Conservation (phyloP, 73 alveolate genomes). For the Paramecium sonneborni region DNA sequence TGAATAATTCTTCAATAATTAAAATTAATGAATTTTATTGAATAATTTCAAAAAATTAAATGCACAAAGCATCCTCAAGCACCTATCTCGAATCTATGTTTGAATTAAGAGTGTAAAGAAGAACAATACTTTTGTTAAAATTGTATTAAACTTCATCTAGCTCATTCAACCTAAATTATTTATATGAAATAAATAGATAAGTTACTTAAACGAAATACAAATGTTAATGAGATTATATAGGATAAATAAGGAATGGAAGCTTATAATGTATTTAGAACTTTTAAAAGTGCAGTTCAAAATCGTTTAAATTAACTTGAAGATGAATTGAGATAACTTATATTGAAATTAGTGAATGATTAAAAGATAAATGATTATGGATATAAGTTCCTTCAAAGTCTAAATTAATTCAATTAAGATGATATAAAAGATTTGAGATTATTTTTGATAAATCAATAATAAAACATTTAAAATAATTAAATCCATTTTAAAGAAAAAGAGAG, state of each 20-base stretch:
- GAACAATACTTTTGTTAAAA: not conserved
- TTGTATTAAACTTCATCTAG: slow-evolving; percentile 3
- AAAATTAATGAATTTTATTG: slow-evolving; percentile 15
- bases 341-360: not conserved
- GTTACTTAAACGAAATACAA: not conserved
- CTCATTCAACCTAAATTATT: not conserved
- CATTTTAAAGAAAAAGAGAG: not conserved
- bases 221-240: slow-evolving; percentile 1
- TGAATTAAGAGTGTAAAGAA: not conserved
- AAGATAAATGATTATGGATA: not conserved
- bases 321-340: slow-evolving; percentile 1
- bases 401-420: not conserved
- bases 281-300: not conserved
- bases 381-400: not conserved
- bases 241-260: slow-evolving; percentile 15
- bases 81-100: not conserved
- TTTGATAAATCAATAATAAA: not conserved
- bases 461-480: not conserved
- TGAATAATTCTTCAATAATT: slow-evolving; percentile 11
- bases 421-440: not conserved
- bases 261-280: not conserved
- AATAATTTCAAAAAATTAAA: not conserved
- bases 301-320: not conserved
- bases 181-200: not conserved
- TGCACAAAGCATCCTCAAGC: slow-evolving; percentile 16